Base-by-base conservation (phyloP, 768 basidiomycete species). In the Fomitopsis pulvina region DNA sequence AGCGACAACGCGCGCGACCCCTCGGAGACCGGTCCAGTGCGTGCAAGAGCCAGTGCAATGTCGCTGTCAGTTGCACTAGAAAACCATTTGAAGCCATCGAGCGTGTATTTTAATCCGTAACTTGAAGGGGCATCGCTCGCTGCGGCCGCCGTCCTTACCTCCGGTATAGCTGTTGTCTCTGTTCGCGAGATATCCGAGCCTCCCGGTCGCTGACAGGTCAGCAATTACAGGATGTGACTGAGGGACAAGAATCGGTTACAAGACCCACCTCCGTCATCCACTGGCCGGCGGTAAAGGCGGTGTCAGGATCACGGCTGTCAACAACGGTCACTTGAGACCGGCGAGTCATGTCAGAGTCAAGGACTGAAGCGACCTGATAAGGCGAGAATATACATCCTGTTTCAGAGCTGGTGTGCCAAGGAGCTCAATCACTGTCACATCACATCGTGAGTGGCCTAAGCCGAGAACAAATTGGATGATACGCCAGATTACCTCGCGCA, bases 41-140 rank as follows among this genome's bases (percentile, higher is more conserved):
- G 81, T 4, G 85, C 88, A 4, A 90, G 69, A 1, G 84, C 85
- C 22, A 90, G 71, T 0, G 85, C 76, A 8, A 88, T 68, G 52
- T 90, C 71, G 54, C 83, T 79, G 57, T 90, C 88, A 0, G 86
- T 86, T 1, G 88, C 88, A 56, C 84, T 86, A 14, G 87, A 87
- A 64, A 89, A 89, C 87, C 87, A 89, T 66, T 88, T 89, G 63
- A 88, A 78, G 2, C 87, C 85, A 54, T 87, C 69, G 20, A 88
- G 63, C 18, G 59, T 68, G 61, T 85, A 85, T 43, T 71, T 65
- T 2, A 75, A 68, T 18, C 83, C 83, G 48, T 77, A 60, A 1
- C 51, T 52, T 9, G 0, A 16, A 30, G 42, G 24, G 32, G 22
- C 6, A 20, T 26, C 25, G 16, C 20, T 47, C 3, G 22, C 29